Evolutionary conservation across 1,284 basidiomycete genomes (phyloP), one percentile per base, ranked within the genome.

Genomic region (Trametes versicolor): DNA sequence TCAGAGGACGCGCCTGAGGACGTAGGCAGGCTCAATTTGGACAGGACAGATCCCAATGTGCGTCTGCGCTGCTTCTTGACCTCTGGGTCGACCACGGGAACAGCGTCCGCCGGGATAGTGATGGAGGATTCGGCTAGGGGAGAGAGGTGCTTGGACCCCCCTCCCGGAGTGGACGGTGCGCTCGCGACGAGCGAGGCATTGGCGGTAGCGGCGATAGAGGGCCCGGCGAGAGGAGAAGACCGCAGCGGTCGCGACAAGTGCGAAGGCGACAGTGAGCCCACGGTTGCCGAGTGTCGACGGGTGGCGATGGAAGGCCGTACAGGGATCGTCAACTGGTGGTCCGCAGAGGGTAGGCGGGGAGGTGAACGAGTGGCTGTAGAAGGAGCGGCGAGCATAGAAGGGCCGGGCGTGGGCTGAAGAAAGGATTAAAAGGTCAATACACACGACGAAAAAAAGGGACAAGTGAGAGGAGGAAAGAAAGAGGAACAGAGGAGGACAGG

Each of bases 181-280:
- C 66, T 66, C 13, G 58, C 64, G 15, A 48, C 37, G 48, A 67
- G 60, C 6, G 65, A 65, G 25, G 66, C 72, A 37, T 73, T 72
- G 23, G 57, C 62, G 25, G 67, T 50, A 54, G 70, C 63, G 1
- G 72, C 74, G 49, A 76, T 67, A 5, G 72, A 72, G 17, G 75
- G 74, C 0, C 75, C 75, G 2, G 75, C 75, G 32, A 76, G 71
- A 0, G 75, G 75, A 21, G 75, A 76, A 5, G 74, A 74, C 47
- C 74, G 73, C 10, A 70, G 62, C 2, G 73, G 74, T 13, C 74
- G 71, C 4, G 68, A 60, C 19, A 62, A 56, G 29, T 65, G 69
- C 23, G 66, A 45, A 13, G 67, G 65, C 4, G 71, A 60, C 7
- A 71, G 56, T 4, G 71, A 37, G 29, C 49, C 50, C 36, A 67